Evolutionary conservation across 257 asterid genomes (phyloP), one percentile per base, ranked within the genome.

Genomic region (Anisodus tanguticus): DNA sequence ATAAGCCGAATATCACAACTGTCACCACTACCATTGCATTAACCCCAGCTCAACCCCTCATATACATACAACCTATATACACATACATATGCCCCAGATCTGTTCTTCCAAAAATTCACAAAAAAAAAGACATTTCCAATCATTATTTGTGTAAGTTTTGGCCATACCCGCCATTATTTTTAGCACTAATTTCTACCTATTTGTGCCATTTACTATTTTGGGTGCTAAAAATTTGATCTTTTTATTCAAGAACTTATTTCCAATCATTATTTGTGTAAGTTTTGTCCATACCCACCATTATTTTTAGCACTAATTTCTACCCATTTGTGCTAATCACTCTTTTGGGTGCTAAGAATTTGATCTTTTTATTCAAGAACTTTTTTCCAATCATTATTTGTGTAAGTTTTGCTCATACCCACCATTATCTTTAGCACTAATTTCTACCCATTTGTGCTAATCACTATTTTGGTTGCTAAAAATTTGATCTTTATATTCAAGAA

Each of bases 1-100:
- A 37, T 13, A 76, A 19, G 22, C 22, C 43, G 87, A 89, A 85
- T 86, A 87, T 87, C 91, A 87, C 90, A 90, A 85, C 93, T 89
- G 91, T 92, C 93, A 89, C 79, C 85, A 83, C 89, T 86, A 82
- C 82, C 86, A 82, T 83, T 81, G 62, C 67, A 54, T 70, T 45
- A 60, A 51, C 12, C 59, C 81, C 81, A 76, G 63, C 81, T 51
- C 81, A 76, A 76, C 81, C n/a, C 19, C 6, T 26, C 81, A 53
- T 51, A 13, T 76, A 45, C 80, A 47, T 31, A 31, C 3, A 5
- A 45, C 80, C 19, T 41, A 41, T 12, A 9, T 72, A 70, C 19
- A 59, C 55, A 72, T 22, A 51, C 45, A 51, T 26, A 26, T 76
- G 15, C 81, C 26, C 9, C 85, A 81, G 89, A 84, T 86, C 87